phyloP scores from a whole-genome alignment of 805 yeast genomes.

The Diddensiella caesifluorescens region DNA sequence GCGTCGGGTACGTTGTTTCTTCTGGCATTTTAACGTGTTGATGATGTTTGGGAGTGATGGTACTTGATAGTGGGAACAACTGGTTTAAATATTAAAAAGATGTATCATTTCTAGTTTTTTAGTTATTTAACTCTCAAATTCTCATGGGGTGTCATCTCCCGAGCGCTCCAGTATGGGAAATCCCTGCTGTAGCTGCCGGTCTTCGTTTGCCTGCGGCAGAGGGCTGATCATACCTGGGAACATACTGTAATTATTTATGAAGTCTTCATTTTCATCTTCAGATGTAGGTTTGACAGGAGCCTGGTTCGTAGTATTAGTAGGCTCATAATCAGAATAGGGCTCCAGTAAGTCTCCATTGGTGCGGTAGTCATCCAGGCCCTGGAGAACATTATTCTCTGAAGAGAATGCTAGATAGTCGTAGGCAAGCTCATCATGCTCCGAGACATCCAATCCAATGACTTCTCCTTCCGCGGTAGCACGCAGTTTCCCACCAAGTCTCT shows the following conservation, averaged over 20 bases:
- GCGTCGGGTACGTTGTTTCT: constrained; percentile 14
- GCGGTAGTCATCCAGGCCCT: neutral
- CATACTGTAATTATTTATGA: neutral
- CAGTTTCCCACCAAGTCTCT: constrained; percentile 73
- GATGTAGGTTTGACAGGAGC: neutral
- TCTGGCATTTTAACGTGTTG: too few species aligned
- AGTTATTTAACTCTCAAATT: too few species aligned
- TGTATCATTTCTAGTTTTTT: too few species aligned
- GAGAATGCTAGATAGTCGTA: constrained; percentile 33
- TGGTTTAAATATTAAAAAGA: too few species aligned
- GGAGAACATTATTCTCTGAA: neutral
- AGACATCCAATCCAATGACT: constrained; percentile 78
- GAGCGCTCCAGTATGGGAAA: too few species aligned
- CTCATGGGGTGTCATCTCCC: too few species aligned
- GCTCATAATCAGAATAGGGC: constrained; percentile 1
- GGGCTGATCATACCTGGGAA: constrained; percentile 2
- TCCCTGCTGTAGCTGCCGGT: too few species aligned
- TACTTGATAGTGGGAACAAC: too few species aligned
- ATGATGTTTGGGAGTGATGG: too few species aligned
- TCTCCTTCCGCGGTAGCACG: constrained; percentile 86
- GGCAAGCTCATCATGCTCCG: constrained; percentile 88
- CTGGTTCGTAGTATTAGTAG: neutral
- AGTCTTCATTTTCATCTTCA: neutral
- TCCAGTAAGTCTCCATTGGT: neutral
- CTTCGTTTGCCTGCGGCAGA: too few species aligned